Percentiles rank a stretch among this genome's conserved stretches.
phyloP scores from a whole-genome alignment of 805 yeast species.

The Saccharomycopsis malanga region DNA sequence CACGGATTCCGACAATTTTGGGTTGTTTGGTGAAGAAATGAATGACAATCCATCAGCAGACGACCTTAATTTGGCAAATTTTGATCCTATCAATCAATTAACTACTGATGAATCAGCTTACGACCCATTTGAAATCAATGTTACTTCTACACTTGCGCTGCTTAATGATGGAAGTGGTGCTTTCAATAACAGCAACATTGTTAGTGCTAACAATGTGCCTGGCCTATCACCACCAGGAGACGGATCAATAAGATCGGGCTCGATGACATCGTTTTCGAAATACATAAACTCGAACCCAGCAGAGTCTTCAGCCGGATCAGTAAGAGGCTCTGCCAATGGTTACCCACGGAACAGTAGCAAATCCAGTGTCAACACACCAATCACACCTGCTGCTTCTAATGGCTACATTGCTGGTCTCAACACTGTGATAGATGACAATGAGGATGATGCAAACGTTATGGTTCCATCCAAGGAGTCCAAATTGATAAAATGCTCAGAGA shows the following conservation, averaged over 20 bases:
- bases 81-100: conserved; percentile 37
- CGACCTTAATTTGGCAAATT: conserved; percentile 15
- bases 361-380: neutral
- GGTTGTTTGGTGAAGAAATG: conserved; percentile 22
- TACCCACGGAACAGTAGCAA: neutral
- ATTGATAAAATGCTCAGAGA: conserved; percentile 73
- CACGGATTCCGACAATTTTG: conserved; percentile 18
- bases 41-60: conserved; percentile 21
- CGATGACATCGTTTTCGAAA: conserved; percentile 10
- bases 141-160: neutral
- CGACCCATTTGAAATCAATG: conserved; percentile 40
- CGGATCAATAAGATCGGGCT: no score
- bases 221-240: conserved; percentile 1
- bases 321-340: conserved; percentile 17
- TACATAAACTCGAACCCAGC: conserved; percentile 7
- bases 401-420: neutral
- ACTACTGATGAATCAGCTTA: conserved; percentile 51
- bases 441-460: conserved; percentile 33
- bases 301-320: conserved; percentile 14
- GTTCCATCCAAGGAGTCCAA: conserved; percentile 65
- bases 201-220: conserved; percentile 21
- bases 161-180: neutral
- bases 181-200: conserved; percentile 14
- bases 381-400: neutral
- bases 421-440: conserved; percentile 26